Percentiles rank a stretch among this genome's conserved stretches.
Conservation (phyloP, 2,329 filamentous ascomycete species). For the Fusarium acutatum region DNA sequence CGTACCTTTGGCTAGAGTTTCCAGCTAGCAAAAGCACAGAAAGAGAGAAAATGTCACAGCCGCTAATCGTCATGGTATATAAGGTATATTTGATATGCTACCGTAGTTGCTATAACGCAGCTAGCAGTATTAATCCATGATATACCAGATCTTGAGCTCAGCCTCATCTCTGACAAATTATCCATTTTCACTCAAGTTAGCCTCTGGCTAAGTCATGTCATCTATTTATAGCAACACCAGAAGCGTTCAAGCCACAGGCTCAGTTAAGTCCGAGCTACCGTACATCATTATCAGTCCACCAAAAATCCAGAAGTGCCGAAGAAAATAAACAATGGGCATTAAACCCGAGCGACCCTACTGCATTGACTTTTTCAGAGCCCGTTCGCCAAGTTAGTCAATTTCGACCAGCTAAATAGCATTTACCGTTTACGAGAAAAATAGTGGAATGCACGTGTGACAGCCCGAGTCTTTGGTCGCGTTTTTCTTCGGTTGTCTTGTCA, state of each 20-base stretch:
- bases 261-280: not conserved
- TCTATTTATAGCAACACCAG: not conserved
- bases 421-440: not conserved
- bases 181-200: not conserved
- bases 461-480: not conserved
- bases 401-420: not conserved
- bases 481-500: not conserved
- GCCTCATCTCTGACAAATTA: not conserved
- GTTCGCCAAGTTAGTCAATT: not conserved
- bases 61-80: not conserved
- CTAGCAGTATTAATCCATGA: not conserved
- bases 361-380: not conserved
- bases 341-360: not conserved
- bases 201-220: not conserved
- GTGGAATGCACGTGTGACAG: not conserved
- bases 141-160: not conserved
- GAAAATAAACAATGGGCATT: not conserved
- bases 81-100: not conserved
- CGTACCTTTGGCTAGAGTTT: not conserved
- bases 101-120: rapidly evolving
- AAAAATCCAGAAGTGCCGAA: not conserved
- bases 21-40: not conserved
- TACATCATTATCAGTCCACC: not conserved
- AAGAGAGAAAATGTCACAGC: not conserved
- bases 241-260: no score